phyloP scores from a whole-genome alignment of 176 grass and related monocot genomes.

The Triticum aestivum region DNA sequence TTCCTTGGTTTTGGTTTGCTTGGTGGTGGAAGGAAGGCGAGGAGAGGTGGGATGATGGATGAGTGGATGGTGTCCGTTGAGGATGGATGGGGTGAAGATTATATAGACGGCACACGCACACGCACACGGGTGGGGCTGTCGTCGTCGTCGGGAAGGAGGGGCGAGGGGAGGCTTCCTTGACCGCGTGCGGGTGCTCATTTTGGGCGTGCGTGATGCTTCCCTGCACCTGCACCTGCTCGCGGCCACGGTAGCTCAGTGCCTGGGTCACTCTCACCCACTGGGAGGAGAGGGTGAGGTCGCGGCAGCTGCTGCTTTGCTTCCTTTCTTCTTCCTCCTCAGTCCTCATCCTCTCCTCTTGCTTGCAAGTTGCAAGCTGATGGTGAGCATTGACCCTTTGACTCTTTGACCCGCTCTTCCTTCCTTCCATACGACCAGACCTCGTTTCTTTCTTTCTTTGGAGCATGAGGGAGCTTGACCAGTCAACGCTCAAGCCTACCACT shows the following conservation, averaged over 20 bases:
- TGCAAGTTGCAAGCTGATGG: no score
- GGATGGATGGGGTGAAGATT: background rate
- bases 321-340: no score
- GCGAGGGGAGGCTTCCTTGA: background rate
- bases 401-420: background rate
- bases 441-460: no score
- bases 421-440: background rate
- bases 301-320: background rate
- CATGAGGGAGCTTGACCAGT: background rate
- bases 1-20: background rate
- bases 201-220: conserved; percentile 1
- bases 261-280: background rate
- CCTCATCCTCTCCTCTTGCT: background rate
- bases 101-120: background rate
- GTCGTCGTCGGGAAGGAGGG: background rate
- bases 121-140: background rate
- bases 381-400: background rate
- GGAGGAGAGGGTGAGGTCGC: no score
- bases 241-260: background rate
- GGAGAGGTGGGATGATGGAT: background rate
- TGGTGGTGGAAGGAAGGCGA: background rate
- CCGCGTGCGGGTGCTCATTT: background rate
- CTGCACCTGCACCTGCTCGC: background rate
- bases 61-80: background rate
- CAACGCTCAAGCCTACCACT: background rate